phyloP scores from a whole-genome alignment of 2,329 filamentous ascomycete species.

The Phaeosphaeria sp. region DNA sequence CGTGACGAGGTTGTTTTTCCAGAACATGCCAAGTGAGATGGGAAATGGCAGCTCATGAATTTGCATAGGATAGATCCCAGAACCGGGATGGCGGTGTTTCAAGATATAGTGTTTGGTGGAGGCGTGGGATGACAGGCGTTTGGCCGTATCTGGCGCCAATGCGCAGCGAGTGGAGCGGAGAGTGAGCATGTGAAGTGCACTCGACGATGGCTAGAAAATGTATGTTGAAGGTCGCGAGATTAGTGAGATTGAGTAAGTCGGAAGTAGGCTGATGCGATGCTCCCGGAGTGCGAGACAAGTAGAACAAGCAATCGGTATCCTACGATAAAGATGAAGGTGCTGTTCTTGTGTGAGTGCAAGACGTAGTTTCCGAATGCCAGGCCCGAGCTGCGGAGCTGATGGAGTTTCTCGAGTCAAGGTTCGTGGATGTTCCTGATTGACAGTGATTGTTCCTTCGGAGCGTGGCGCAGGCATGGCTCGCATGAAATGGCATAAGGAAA shows the following conservation, averaged over 20 bases:
- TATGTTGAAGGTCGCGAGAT: background rate
- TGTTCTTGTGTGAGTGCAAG: background rate
- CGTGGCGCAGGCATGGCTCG: conserved; percentile 3
- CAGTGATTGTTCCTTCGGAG: background rate
- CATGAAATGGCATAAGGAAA: background rate
- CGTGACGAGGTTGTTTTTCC: background rate
- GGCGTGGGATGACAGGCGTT: conserved; percentile 6
- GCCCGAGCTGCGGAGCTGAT: background rate
- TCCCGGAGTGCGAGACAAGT: background rate
- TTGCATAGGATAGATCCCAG: background rate
- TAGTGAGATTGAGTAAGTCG: background rate
- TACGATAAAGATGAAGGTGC: background rate
- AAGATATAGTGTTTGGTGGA: background rate
- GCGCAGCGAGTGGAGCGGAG: background rate
- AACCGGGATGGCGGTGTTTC: conserved; percentile 7
- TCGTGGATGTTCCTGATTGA: conserved; percentile 6
- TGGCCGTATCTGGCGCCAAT: background rate
- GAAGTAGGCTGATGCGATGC: background rate
- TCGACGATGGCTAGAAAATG: background rate
- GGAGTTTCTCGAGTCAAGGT: background rate
- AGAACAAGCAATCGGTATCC: background rate
- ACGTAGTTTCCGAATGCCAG: background rate
- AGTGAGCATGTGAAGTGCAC: background rate
- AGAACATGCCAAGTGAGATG: background rate
- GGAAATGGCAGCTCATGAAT: background rate